Conservation (phyloP, 768 basidiomycete species). For the Trametes meyenii region DNA sequence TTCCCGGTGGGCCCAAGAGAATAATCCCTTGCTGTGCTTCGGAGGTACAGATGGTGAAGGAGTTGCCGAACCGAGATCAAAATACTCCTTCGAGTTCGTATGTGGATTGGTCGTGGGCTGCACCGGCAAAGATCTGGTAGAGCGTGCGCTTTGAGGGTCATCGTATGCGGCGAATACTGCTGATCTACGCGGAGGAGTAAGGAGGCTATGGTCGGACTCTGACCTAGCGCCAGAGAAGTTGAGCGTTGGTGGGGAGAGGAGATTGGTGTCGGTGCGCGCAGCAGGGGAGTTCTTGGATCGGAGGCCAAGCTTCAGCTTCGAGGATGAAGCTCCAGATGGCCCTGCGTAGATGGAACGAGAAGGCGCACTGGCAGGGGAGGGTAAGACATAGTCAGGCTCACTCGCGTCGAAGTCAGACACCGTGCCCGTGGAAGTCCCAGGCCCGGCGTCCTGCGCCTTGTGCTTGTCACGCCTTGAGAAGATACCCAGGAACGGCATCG, state of each 20-base stretch:
- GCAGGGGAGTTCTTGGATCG: conserved; percentile 28
- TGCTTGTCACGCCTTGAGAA: conserved; percentile 36
- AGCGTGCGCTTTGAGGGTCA: conserved; percentile 53
- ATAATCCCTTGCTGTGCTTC: conserved; percentile 39
- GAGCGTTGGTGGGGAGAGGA: conserved; percentile 32
- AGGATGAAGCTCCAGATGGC: conserved; percentile 38
- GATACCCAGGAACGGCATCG: conserved; percentile 34
- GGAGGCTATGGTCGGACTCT: conserved; percentile 45
- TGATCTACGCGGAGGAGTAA: conserved; percentile 63
- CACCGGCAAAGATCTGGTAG: conserved; percentile 66
- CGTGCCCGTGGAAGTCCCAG: conserved; percentile 17
- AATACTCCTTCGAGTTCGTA: conserved; percentile 13
- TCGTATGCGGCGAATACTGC: conserved; percentile 64
- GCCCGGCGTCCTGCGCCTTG: conserved; percentile 21
- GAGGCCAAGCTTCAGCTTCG: conserved; percentile 50
- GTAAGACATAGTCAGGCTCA: conserved; percentile 21
- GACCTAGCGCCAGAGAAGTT: conserved; percentile 44
- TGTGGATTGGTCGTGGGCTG: conserved; percentile 28
- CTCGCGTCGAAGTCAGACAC: conserved; percentile 25
- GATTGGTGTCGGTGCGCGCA: conserved; percentile 38
- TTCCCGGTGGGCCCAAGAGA: conserved; percentile 48
- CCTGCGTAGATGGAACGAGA: conserved; percentile 21
- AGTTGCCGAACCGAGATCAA: conserved; percentile 10
- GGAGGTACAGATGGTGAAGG: conserved; percentile 22
- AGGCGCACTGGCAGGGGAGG: conserved; percentile 9